Base-by-base conservation (phyloP, 495 filamentous ascomycete species). In the Aspergillus cavernicola region DNA sequence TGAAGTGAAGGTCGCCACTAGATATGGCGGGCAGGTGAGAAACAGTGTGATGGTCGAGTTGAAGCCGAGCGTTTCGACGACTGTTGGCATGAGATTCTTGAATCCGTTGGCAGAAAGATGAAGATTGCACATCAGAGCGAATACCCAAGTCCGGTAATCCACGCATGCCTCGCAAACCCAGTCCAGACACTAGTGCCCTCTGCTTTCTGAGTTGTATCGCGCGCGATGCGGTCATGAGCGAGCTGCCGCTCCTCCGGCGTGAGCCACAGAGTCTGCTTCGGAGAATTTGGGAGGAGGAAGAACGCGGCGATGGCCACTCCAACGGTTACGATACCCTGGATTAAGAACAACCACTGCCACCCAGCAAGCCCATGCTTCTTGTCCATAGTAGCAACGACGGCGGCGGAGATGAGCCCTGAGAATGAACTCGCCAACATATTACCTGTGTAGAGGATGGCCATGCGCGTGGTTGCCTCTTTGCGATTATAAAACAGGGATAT, bases 281-380 rank as follows among this genome's bases (percentile, higher is more conserved):
- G 69, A n/a, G 92, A 92, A 46, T 81, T 78, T 24, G 72, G 70
- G 6, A 75, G 61, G n/a, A 70, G 29, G 32, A 67, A 66, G 54
- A 69, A 65, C 22, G 64, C 66, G 9, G 61, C 46, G n/a, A 68
- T 47, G n/a, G 72, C 71, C 13, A 76, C 53, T 7, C 31, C 63
- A 19, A 72, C 65, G 0, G 74, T 76, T 28, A 73, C 60, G 1
- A 60, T 66, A 8, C 74, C 74, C 47, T 75, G 63, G 19, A 75
- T 68, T 43, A 75, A 66, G 38, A 72, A 65, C 6, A 71, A 55
- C 56, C 59, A 70, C 38, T 59, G 59, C 66, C 63, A 68, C 4
- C 61, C 66, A 9, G 66, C 56, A 38, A 66, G 56, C 8, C 60
- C 60, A 16, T 42, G 53, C 16, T 55, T 45, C 16, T 55, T 52